Percentiles rank a stretch among this genome's conserved stretches.
phyloP scores from a whole-genome alignment of 2,329 filamentous ascomycete species.

The Sporothrix protearum region DNA sequence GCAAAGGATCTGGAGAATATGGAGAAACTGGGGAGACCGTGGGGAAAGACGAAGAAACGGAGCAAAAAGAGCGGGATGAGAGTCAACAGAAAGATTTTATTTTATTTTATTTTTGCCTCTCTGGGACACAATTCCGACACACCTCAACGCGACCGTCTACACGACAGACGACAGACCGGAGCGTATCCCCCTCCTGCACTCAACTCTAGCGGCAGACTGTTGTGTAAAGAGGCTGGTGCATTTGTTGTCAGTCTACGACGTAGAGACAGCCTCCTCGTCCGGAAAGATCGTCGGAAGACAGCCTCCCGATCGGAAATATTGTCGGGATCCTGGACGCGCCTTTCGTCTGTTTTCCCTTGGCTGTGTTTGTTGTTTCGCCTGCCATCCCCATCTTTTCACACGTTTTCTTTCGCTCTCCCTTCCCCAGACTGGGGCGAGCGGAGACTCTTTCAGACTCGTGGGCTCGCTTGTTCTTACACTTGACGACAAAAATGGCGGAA shows the following conservation, averaged over 20 bases:
- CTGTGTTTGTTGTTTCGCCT: background rate
- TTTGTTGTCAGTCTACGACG: background rate
- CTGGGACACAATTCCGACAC: background rate
- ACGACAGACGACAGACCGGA: background rate
- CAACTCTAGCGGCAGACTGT: background rate
- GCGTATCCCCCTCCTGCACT: background rate
- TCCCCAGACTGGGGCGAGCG: background rate
- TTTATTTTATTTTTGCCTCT: background rate
- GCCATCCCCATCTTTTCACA: background rate
- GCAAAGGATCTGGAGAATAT: background rate
- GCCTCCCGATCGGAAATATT: background rate
- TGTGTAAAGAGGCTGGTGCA: slow-evolving; percentile 3
- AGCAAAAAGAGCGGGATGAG: background rate
- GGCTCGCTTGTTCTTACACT: background rate
- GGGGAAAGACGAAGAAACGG: background rate
- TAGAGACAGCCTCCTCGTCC: background rate
- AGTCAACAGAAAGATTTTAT: background rate
- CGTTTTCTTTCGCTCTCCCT: background rate
- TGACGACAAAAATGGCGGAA: background rate
- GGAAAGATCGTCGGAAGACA: too few species aligned
- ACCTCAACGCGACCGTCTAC: background rate
- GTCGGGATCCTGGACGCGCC: slow-evolving; percentile 1
- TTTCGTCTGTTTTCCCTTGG: background rate
- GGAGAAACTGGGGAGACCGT: background rate
- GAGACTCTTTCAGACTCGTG: background rate